Evolutionary conservation across 495 filamentous ascomycete genomes (phyloP), one percentile per base, ranked within the genome.

Genomic region (Symbiotaphrina buchneri): DNA sequence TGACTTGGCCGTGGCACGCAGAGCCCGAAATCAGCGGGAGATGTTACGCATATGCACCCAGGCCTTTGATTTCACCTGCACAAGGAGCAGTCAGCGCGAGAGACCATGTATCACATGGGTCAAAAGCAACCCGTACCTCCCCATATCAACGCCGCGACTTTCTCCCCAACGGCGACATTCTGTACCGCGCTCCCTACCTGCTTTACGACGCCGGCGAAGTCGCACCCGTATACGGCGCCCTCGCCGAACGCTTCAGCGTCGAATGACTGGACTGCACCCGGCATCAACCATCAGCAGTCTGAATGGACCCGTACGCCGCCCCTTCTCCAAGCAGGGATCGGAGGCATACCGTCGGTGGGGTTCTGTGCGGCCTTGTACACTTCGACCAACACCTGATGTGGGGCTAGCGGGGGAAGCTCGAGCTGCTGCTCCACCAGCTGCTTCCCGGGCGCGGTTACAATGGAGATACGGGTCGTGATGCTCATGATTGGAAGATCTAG

Each of bases 331-430:
- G 6, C 18, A 20, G 1, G 7, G 5, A 16, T 10, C 10, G 23
- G 11, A 21, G 29, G 31, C 31, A 16, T 39, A 49, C 40, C 27
- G 36, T 51, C 48, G 0, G 46, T 51, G 13, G 48, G 46, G 25
- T 45, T 49, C 26, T 47, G 44, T 5, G 50, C 48, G 1, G 40
- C 44, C 33, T 47, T 44, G 6, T 41, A 46, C 4, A 49, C 10
- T 18, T 48, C 47, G 10, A 48, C 40, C 6, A 48, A 37, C 6
- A 44, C 38, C 27, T 48, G 45, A n/a, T 36, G 11, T 0, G 21
- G 1, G 3, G n/a, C 27, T 11, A 34, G 39, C 5, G 23, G 22
- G 4, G 42, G 42, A n/a, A n/a, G n/a, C n/a, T n/a, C n/a, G n/a
- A n/a, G n/a, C n/a, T n/a, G n/a, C n/a, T n/a, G n/a, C n/a, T n/a